Evolutionary conservation across 768 basidiomycete species (phyloP).

Genomic region (Mycena olivaceomarginata): DNA sequence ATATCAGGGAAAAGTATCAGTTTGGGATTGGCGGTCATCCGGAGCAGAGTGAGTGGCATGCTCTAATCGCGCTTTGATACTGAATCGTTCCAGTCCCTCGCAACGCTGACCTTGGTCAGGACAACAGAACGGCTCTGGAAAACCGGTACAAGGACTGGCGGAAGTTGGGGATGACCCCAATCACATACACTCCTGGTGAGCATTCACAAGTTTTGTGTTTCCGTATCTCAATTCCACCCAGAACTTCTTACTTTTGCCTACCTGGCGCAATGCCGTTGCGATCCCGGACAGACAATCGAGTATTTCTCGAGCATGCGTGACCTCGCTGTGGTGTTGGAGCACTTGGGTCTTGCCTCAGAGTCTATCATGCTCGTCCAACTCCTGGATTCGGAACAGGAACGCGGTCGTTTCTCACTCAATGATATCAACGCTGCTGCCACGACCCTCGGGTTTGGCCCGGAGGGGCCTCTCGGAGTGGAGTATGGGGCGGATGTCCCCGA

Average conservation of each 20-base stretch:
- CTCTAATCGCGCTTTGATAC: not conserved
- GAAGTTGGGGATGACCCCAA: constrained; percentile 79
- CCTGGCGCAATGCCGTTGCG: constrained; percentile 87
- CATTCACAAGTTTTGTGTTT: constrained; percentile 15
- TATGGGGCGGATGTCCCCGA: constrained; percentile 83
- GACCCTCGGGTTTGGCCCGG: constrained; percentile 80
- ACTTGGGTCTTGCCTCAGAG: constrained; percentile 61
- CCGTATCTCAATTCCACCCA: constrained; percentile 50
- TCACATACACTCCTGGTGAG: constrained; percentile 80
- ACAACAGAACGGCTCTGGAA: constrained; percentile 61
- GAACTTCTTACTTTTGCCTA: constrained; percentile 89
- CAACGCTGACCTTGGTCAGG: constrained; percentile 62
- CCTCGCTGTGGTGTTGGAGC: constrained; percentile 71
- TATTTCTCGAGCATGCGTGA: constrained; percentile 79
- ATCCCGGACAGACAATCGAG: constrained; percentile 75
- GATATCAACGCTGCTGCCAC: constrained; percentile 70
- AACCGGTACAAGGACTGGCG: constrained; percentile 63
- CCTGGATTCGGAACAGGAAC: constrained; percentile 75
- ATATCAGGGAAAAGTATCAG: constrained; percentile 83
- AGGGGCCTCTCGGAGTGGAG: constrained; percentile 77
- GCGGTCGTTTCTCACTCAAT: constrained; percentile 77
- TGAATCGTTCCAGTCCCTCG: constrained; percentile 67
- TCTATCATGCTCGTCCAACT: constrained; percentile 74
- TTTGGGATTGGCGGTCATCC: constrained; percentile 84
- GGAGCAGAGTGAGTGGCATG: constrained; percentile 76